These are phyloP conservation scores for Fusarium sp. DNA, from an alignment of 2,329 filamentous ascomycete genomes.

Conservation along the genomic window DNA sequence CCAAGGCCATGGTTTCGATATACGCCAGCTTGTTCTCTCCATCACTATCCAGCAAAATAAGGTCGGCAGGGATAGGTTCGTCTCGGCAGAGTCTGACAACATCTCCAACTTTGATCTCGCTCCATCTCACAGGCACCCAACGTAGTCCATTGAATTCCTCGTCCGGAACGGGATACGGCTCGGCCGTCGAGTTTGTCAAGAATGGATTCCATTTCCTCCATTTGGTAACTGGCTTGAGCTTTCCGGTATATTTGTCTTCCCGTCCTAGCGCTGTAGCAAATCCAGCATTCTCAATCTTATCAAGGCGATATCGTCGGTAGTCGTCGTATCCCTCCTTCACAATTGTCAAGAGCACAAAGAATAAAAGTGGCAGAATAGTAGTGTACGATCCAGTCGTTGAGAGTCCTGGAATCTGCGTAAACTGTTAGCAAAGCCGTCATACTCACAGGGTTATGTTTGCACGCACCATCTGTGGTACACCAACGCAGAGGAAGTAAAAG, in stretches of 20 bases:
- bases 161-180: conserved; percentile 57
- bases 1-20: conserved; percentile 86
- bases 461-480: conserved; percentile 78
- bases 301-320: conserved; percentile 81
- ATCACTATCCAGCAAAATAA: conserved; percentile 81
- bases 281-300: conserved; percentile 81
- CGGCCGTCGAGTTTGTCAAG: conserved; percentile 47
- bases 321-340: conserved; percentile 91
- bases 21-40: conserved; percentile 86
- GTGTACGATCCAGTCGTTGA: conserved; percentile 82
- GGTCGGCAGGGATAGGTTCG: conserved; percentile 84
- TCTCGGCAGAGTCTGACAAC: conserved; percentile 70
- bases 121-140: conserved; percentile 66
- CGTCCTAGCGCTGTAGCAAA: conserved; percentile 61
- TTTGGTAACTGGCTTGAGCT: conserved; percentile 40
- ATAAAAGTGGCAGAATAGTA: conserved; percentile 78
- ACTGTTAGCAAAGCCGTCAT: conserved; percentile 24
- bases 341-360: conserved; percentile 85
- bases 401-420: conserved; percentile 70
- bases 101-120: conserved; percentile 64
- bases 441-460: neutral
- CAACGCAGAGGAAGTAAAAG: conserved; percentile 88
- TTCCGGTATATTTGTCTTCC: conserved; percentile 52
- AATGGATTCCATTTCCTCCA: conserved; percentile 53
- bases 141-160: conserved; percentile 70